These are phyloP conservation scores for Ramularia endophylla DNA, from an alignment of 2,329 filamentous ascomycete genomes.

Conservation along the genomic window DNA sequence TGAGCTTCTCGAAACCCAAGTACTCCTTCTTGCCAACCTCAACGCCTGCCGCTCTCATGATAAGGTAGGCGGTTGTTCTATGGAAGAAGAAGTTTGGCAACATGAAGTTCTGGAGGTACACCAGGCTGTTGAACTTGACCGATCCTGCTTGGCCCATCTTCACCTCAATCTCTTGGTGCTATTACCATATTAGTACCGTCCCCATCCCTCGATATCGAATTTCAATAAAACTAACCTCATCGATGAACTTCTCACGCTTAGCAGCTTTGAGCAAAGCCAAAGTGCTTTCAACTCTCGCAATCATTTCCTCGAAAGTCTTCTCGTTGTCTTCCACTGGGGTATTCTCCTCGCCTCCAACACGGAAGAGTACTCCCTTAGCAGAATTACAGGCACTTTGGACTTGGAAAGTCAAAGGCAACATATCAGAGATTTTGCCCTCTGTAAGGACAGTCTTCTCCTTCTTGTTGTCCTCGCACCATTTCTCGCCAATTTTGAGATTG, in stretches of 20 bases:
- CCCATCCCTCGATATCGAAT: background rate
- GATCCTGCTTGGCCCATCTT: conserved; percentile 27
- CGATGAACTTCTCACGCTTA: conserved; percentile 39
- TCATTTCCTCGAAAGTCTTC: conserved; percentile 45
- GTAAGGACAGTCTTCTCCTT: conserved; percentile 34
- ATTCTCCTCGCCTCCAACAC: conserved; percentile 33
- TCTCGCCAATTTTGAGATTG: conserved; percentile 42
- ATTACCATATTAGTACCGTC: conserved; percentile 12
- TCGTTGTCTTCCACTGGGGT: conserved; percentile 38
- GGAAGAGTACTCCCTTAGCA: conserved; percentile 36
- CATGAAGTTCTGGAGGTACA: conserved; percentile 46
- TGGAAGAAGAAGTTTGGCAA: conserved; percentile 63
- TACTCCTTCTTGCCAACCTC: conserved; percentile 57
- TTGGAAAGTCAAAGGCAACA: conserved; percentile 42
- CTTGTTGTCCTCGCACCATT: conserved; percentile 34
- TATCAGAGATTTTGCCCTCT: conserved; percentile 37
- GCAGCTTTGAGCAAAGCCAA: conserved; percentile 43
- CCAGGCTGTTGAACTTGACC: conserved; percentile 36
- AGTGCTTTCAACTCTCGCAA: conserved; percentile 43
- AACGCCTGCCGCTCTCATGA: conserved; percentile 57
- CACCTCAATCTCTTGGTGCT: too few species aligned
- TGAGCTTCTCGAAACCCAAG: conserved; percentile 30
- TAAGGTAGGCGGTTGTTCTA: conserved; percentile 52
- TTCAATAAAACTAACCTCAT: conserved; percentile 7
- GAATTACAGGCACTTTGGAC: conserved; percentile 41